A percentile compares a stretch with the other conserved stretches of the same genome.
These are phyloP conservation scores for Dactylella cylindrospora DNA, from an alignment of 2,329 filamentous ascomycete species.

Conservation along the genomic window DNA sequence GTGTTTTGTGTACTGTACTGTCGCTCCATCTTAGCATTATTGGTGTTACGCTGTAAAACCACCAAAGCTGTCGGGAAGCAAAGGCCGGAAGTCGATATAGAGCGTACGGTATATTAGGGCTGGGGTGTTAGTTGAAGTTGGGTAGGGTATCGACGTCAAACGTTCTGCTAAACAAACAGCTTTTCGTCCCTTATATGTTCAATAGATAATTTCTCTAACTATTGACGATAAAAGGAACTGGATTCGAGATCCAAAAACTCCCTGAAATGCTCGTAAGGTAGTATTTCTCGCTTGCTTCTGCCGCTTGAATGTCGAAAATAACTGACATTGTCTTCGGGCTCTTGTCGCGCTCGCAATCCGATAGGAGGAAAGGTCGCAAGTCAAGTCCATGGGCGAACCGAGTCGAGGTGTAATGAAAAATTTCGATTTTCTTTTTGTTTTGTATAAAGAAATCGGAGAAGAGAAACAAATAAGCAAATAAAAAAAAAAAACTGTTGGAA, in stretches of 20 bases:
- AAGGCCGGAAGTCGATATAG: no score
- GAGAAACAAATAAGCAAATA: conserved; percentile 8
- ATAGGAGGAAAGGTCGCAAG: conserved; percentile 15
- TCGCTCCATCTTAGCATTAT: conserved; percentile 8
- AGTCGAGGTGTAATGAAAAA: conserved; percentile 20
- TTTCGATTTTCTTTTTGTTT: no score
- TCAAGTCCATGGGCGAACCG: conserved; percentile 11
- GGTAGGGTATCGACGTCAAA: no score
- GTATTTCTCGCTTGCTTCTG: conserved; percentile 12
- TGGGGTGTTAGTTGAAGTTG: no score
- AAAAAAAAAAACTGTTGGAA: conserved; percentile 12
- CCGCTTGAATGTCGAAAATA: conserved; percentile 40
- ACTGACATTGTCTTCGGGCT: conserved; percentile 31
- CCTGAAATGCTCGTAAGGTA: conserved; percentile 2
- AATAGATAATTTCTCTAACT: no score
- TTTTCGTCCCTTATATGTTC: no score
- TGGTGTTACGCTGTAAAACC: background rate
- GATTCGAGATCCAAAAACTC: background rate
- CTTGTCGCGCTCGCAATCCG: conserved; percentile 11
- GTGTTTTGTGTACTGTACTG: conserved; percentile 10
- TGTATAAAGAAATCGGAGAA: conserved; percentile 27
- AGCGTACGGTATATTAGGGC: no score
- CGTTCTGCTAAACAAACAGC: no score
- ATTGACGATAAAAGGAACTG: no score
- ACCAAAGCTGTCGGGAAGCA: no score